Base-by-base conservation (phyloP, 1,139 yeast species). In the Fermentozyma sake region DNA sequence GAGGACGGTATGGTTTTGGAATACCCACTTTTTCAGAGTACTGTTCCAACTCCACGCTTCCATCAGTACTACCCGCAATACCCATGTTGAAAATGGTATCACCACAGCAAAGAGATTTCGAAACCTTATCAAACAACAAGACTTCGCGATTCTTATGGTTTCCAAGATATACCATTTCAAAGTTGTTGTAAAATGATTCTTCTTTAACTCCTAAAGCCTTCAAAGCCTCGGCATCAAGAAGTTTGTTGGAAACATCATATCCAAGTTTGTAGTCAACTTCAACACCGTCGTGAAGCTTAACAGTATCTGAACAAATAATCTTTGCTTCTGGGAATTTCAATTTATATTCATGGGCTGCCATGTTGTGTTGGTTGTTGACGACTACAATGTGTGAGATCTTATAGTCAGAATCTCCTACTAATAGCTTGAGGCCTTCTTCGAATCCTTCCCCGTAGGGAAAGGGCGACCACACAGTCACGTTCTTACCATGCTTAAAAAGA, bases 111-210 rank as follows among this genome's bases (percentile, higher is more conserved):
- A 79, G 44, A 0, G 72, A 58, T 41, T 65, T 65, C 13, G 74
- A 55, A 9, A 49, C 47, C 29, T 58, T 59, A 42, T 74, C 74
- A 44, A 48, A 72, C 39, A 72, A 42, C 4, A 75, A 68, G 31
- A 79, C 48, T 44, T 79, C 86, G 43, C 69, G 66, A 48, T 77
- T 78, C 16, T 39, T 48, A 42, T 73, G 80, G 3, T 55, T 50
- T 7, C 81, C 79, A 26, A 78, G 46, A 44, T 64, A 78, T 9
- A 75, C 69, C 37, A 77, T 71, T 43, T 74, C 70, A 33, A 77
- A 68, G 33, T 64, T 69, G 14, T 55, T 43, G 22, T 55, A 42
- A 26, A 61, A 53, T 3, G 46, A 41, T 4, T 45, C 35, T 26
- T 52, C 61, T 7, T 42, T 29, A 12, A 60, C 42, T 4, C 63